These are phyloP conservation scores for Fusarium euwallaceae DNA, from an alignment of 2,329 filamentous ascomycete genomes.

Conservation along the genomic window DNA sequence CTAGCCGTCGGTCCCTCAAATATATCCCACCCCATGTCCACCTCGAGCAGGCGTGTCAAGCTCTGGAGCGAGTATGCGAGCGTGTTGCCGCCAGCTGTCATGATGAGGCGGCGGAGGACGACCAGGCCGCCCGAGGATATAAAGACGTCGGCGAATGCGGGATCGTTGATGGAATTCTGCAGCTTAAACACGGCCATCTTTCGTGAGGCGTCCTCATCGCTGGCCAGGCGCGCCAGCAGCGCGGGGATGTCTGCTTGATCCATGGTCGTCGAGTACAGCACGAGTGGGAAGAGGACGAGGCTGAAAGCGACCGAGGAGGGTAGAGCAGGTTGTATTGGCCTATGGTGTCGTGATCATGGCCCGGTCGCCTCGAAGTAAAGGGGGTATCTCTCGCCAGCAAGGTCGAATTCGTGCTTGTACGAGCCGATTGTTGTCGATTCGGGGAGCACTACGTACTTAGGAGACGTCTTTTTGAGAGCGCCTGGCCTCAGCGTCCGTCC, in stretches of 20 bases:
- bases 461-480: conserved; percentile 24
- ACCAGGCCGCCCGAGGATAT: conserved; percentile 88
- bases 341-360: conserved; percentile 38
- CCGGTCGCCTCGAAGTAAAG: conserved; percentile 5
- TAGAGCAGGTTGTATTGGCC: conserved; percentile 2
- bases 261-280: conserved; percentile 55
- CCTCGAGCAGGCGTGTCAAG: conserved; percentile 87
- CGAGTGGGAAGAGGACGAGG: conserved; percentile 26
- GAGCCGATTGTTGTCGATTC: conserved; percentile 11
- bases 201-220: conserved; percentile 87
- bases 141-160: conserved; percentile 96
- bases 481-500: conserved; percentile 21
- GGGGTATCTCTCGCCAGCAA: neutral
- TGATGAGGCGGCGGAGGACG: conserved; percentile 84
- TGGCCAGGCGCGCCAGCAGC: conserved; percentile 73
- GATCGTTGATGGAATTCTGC: conserved; percentile 94
- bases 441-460: conserved; percentile 7
- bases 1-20: conserved; percentile 74
- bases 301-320: conserved; percentile 9
- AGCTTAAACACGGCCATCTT: conserved; percentile 99
- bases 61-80: conserved; percentile 95
- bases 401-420: conserved; percentile 5
- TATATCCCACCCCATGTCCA: conserved; percentile 98
- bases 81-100: conserved; percentile 91
- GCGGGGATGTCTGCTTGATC: conserved; percentile 77